Evolutionary conservation across 2,329 filamentous ascomycete genomes (phyloP).

Genomic region (Pestalotiopsis sp.): DNA sequence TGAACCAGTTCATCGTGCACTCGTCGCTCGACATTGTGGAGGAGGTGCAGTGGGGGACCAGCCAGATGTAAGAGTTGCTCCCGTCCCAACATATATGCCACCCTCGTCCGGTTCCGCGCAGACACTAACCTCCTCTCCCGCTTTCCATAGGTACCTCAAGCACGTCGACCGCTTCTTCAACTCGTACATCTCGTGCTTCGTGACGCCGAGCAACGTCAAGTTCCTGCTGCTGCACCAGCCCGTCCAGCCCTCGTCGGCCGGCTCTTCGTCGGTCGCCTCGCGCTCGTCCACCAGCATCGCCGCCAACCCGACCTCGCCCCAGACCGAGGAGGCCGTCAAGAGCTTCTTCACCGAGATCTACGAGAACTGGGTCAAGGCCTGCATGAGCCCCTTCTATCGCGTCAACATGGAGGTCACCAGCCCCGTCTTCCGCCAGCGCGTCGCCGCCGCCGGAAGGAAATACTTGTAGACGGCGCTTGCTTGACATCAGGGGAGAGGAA

Average conservation of each 20-base stretch:
- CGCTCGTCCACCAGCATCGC: conserved; percentile 71
- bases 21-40: conserved; percentile 93
- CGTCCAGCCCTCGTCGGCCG: conserved; percentile 40
- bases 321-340: conserved; percentile 93
- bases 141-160: no score
- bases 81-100: no score
- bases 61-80: conserved; percentile 67
- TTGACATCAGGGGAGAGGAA: background rate
- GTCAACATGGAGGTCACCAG: conserved; percentile 85
- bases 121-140: no score
- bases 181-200: conserved; percentile 91
- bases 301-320: conserved; percentile 83
- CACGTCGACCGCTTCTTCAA: conserved; percentile 96
- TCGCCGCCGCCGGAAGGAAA: conserved; percentile 88
- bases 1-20: conserved; percentile 98
- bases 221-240: conserved; percentile 95
- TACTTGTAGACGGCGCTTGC: conserved; percentile 63
- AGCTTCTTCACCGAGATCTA: conserved; percentile 96
- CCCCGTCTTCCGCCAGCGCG: conserved; percentile 80
- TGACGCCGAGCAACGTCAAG: conserved; percentile 89
- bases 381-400: conserved; percentile 95
- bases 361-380: conserved; percentile 94
- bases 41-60: conserved; percentile 90
- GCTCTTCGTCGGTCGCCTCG: conserved; percentile 32
- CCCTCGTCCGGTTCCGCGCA: no score